A percentile compares a stretch with the other conserved stretches of the same genome.
Evolutionary conservation across 192 early-diverging fungal species (phyloP).

Genomic region (Coemansia asiatica): DNA sequence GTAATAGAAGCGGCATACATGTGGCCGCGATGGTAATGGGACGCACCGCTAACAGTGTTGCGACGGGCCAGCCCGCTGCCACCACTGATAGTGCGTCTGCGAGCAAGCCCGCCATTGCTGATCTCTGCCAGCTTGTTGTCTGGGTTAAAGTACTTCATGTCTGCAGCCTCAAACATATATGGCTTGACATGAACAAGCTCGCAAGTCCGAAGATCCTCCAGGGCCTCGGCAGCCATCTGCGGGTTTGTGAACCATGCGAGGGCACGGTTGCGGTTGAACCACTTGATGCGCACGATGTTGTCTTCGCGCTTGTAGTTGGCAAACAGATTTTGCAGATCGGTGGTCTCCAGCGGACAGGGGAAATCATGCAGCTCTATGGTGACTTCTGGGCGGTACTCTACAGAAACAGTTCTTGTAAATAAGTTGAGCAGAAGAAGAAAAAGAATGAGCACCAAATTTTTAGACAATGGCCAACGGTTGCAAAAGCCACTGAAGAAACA

Average conservation of each 20-base stretch:
- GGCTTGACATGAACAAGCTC: constrained; percentile 51
- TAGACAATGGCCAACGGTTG: no score
- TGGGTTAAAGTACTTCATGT: constrained; percentile 56
- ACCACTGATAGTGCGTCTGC: constrained; percentile 52
- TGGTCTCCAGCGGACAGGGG: constrained; percentile 50
- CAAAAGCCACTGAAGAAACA: constrained; percentile 5
- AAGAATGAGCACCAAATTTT: no score
- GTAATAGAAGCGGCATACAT: constrained; percentile 29
- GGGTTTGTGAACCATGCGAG: constrained; percentile 56
- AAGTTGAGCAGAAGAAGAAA: not conserved
- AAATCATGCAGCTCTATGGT: constrained; percentile 57
- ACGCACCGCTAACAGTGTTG: constrained; percentile 57
- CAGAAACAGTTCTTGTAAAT: no score
- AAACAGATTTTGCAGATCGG: constrained; percentile 50
- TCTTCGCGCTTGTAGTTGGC: constrained; percentile 47
- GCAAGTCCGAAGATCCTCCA: constrained; percentile 43
- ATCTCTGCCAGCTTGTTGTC: constrained; percentile 42
- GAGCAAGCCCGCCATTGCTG: constrained; percentile 28
- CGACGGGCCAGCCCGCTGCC: constrained; percentile 51
- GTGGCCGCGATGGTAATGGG: constrained; percentile 55
- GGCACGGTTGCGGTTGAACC: constrained; percentile 57
- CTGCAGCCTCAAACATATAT: constrained; percentile 38
- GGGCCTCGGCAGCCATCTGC: constrained; percentile 39
- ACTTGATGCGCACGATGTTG: constrained; percentile 57
- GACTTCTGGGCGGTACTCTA: constrained; percentile 55